Conservation (phyloP, 768 basidiomycete genomes). For the Rickenella mellea region DNA sequence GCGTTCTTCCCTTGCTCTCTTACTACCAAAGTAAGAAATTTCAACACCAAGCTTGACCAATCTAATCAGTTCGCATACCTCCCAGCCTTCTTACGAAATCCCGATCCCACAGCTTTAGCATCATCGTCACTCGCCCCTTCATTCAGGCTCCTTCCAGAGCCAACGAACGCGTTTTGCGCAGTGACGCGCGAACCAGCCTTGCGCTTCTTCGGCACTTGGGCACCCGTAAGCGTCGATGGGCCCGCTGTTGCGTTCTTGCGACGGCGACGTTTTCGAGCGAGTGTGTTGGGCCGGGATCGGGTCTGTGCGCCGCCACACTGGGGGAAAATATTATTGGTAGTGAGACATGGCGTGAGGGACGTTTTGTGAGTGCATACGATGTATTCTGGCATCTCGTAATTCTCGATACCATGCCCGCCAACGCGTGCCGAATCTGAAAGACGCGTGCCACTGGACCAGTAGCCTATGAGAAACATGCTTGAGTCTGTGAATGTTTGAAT, state of each 20-base stretch:
- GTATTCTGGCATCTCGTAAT: constrained; percentile 65
- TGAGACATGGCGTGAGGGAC: background rate
- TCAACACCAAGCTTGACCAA: background rate
- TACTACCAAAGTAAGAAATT: constrained; percentile 31
- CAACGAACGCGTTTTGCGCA: constrained; percentile 48
- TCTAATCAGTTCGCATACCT: constrained; percentile 34
- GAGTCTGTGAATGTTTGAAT: background rate
- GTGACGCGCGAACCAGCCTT: constrained; percentile 67
- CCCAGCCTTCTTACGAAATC: constrained; percentile 62
- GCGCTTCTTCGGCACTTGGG: constrained; percentile 55
- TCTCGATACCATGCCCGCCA: constrained; percentile 38
- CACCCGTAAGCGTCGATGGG: constrained; percentile 48
- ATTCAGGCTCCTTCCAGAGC: constrained; percentile 45
- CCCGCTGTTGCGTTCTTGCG: constrained; percentile 23
- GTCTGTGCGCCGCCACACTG: constrained; percentile 78
- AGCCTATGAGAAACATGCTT: constrained; percentile 34
- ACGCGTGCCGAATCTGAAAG: constrained; percentile 55
- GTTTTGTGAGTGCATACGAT: constrained; percentile 39
- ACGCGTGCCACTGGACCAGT: constrained; percentile 73
- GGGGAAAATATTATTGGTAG: background rate
- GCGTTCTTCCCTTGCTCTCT: constrained; percentile 70
- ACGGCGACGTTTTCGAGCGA: constrained; percentile 30
- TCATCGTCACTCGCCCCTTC: constrained; percentile 27
- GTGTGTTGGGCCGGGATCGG: constrained; percentile 43
- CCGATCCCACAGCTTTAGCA: constrained; percentile 36